phyloP scores from a whole-genome alignment of 176 grass and related monocot genomes.

The Elymus sibiricus region DNA sequence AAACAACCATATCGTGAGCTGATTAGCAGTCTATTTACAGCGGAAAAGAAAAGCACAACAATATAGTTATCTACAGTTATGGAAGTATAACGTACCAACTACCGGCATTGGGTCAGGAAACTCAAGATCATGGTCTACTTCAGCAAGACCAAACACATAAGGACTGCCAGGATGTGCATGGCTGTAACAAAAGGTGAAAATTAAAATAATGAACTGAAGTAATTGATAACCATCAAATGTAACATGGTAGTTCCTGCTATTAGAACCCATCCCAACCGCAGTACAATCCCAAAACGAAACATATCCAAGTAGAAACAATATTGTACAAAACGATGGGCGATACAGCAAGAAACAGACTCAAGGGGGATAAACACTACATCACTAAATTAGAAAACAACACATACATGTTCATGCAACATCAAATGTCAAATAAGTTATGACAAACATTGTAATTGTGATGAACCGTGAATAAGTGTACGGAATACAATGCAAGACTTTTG shows the following conservation, averaged over 20 bases:
- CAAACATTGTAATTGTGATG: neutral
- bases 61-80: constrained; percentile 23
- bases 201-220: constrained; percentile 7
- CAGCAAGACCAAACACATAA: constrained; percentile 96
- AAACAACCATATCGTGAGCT: neutral
- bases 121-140: constrained; percentile 89
- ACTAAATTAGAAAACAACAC: neutral
- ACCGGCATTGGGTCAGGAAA: constrained; percentile 99
- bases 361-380: neutral
- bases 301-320: neutral
- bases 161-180: constrained; percentile 98
- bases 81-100: constrained; percentile 63
- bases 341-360: neutral
- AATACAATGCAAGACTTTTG: constrained; percentile 16
- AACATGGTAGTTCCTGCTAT: constrained; percentile 1
- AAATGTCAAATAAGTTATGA: neutral
- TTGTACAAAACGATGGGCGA: neutral
- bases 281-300: neutral
- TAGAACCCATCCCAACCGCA: neutral
- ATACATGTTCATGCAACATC: neutral
- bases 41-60: neutral
- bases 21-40: neutral
- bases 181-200: constrained; percentile 39
- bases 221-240: neutral
- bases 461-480: neutral